Percentiles rank a stretch among this genome's conserved stretches.
Evolutionary conservation across 495 filamentous ascomycete species (phyloP).

Genomic region (Aspergillus nanangensis): DNA sequence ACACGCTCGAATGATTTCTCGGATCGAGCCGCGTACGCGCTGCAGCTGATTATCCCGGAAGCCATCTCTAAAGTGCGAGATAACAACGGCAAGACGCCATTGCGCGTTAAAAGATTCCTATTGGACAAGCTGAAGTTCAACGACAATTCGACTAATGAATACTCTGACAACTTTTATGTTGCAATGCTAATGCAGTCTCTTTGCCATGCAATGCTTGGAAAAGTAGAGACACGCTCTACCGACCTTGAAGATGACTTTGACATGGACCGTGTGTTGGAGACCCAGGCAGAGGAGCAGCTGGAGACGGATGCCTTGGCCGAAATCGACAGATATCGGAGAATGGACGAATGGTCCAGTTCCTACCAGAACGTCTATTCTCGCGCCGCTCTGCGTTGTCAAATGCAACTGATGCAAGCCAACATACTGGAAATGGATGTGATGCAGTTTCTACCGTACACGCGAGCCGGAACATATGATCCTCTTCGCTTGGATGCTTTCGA

Average conservation of each 20-base stretch:
- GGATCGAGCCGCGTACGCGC: conserved; percentile 72
- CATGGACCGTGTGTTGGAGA: conserved; percentile 44
- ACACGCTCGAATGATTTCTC: conserved; percentile 86
- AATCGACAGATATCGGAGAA: conserved; percentile 82
- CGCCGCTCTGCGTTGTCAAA: conserved; percentile 75
- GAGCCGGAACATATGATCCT: conserved; percentile 69
- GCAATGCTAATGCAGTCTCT: conserved; percentile 75
- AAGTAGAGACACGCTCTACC: conserved; percentile 32
- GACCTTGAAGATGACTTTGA: conserved; percentile 42
- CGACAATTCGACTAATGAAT: conserved; percentile 84
- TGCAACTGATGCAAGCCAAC: conserved; percentile 65
- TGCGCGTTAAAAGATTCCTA: conserved; percentile 70
- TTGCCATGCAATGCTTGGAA: conserved; percentile 67
- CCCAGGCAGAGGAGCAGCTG: conserved; percentile 59
- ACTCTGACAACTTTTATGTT: conserved; percentile 84
- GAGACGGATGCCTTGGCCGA: conserved; percentile 71
- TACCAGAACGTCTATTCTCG: conserved; percentile 88
- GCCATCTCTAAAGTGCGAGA: conserved; percentile 78
- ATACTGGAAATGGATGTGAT: conserved; percentile 56
- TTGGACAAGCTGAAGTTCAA: conserved; percentile 88
- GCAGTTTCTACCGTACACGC: conserved; percentile 77
- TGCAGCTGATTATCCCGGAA: conserved; percentile 75
- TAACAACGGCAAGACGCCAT: conserved; percentile 68
- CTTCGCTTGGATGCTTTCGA: conserved; percentile 82
- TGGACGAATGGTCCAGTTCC: conserved; percentile 90